These are phyloP conservation scores for Rhizophagus sp. DNA, from an alignment of 192 early-diverging fungal genomes.

Conservation along the genomic window DNA sequence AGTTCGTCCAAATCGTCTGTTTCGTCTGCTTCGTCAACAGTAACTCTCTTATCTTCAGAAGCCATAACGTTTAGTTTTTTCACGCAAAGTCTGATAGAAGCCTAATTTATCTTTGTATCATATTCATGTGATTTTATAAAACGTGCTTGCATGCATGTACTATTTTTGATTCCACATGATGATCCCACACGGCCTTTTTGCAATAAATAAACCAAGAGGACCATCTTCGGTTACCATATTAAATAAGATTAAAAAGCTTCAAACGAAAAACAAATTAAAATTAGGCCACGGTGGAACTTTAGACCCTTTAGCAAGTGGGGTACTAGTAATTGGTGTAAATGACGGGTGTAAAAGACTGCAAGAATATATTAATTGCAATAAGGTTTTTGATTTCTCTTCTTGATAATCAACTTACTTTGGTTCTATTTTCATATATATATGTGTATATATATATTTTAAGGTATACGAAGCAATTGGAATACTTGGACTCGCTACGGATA, in stretches of 20 bases:
- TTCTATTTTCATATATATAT: background rate
- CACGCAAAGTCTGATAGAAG: no score
- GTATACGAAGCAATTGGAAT: conserved; percentile 52
- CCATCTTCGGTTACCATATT: background rate
- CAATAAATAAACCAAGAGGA: conserved; percentile 1
- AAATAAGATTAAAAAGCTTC: background rate
- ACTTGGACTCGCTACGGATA: conserved; percentile 60
- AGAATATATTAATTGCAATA: conserved; percentile 46
- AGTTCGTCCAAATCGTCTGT: conserved; percentile 71
- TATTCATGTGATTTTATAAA: no score
- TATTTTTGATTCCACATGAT: background rate
- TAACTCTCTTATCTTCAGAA: conserved; percentile 37
- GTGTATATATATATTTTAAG: conserved; percentile 3
- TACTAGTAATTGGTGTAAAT: conserved; percentile 57
- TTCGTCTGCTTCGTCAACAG: conserved; percentile 55
- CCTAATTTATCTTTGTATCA: no score
- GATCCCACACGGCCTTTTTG: conserved; percentile 9
- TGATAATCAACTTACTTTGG: background rate
- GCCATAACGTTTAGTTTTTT: background rate
- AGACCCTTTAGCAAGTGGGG: conserved; percentile 57
- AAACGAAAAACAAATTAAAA: conserved; percentile 36
- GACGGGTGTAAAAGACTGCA: conserved; percentile 55
- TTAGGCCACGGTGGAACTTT: conserved; percentile 60
- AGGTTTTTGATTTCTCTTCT: conserved; percentile 33
- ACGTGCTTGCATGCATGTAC: no score